Base-by-base conservation (phyloP, 2,329 filamentous ascomycete species). In the Sporothrix sp. region DNA sequence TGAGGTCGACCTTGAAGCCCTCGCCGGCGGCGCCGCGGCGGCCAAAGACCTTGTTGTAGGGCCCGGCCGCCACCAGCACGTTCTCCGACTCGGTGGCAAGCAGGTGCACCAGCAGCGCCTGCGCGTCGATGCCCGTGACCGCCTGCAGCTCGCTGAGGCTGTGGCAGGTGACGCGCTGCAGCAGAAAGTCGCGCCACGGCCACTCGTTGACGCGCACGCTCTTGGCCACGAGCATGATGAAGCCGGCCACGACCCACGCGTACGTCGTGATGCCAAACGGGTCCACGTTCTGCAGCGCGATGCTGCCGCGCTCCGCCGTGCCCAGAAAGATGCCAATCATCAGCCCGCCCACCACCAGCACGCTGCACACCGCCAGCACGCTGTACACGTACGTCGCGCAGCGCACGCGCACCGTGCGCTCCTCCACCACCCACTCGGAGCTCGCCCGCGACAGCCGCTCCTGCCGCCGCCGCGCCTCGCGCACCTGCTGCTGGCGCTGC, bases 161-260 rank as follows among this genome's bases (percentile, higher is more conserved):
- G 16, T 56, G 51, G 51, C 63, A 65, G 3, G 48, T 42, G 2
- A 65, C 62, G 3, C 51, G 52, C 1, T 55, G 38, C 18, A 49
- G 58, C n/a, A 65, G 44, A 33, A 65, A 65, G 51, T 63, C 61
- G 20, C 58, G 54, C 63, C 63, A 65, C 1, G 60, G 37, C 63
- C 63, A 65, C 11, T 58, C 52, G 14, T 57, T 47, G 13, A 65
- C 61, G 3, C 56, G 52, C n/a, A 60, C 40, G 44, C 53, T 58
- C 55, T 65, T 65, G 32, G 48, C 53, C 1, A 64, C 35, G 3
- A 65, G 54, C 4, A 64, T 42, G 21, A 62, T 11, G 35, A 65
- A 63, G 2, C 53, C 62, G 8, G 61, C 58, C 0, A 63, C 40
- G 0, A 58, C 57, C 63, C 62, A 65, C 18, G 38, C 40, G 51